A percentile compares a stretch with the other conserved stretches of the same genome.
Evolutionary conservation across 148 eudicot genomes (phyloP).

Genomic region (Fagopyrum tataricum): DNA sequence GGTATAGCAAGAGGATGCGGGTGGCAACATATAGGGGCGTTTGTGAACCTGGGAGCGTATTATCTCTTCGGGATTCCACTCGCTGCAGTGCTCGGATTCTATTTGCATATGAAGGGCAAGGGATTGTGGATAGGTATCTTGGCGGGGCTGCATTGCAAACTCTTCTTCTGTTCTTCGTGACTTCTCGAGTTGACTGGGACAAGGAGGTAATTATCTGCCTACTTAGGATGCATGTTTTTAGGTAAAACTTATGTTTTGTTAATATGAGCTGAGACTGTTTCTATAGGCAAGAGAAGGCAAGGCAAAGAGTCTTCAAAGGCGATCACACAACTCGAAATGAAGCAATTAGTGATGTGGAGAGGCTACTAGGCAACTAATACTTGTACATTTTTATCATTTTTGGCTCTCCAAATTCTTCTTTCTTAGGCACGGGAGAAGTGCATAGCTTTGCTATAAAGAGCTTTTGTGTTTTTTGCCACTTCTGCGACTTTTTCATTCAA

Average conservation of each 20-base stretch:
- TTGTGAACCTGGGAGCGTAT: constrained; percentile 67
- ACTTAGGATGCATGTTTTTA: neutral
- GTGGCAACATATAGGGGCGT: constrained; percentile 84
- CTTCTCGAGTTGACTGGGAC: constrained; percentile 57
- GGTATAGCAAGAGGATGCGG: constrained; percentile 93
- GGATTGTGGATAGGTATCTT: constrained; percentile 84
- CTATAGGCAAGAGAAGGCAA: constrained; percentile 55
- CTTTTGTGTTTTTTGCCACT: too few species aligned
- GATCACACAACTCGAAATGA: constrained; percentile 13
- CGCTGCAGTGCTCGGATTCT: constrained; percentile 52
- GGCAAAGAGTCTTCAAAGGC: constrained; percentile 41
- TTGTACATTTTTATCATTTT: neutral
- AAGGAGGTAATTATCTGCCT: constrained; percentile 33
- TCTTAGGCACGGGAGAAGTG: neutral
- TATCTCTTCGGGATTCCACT: constrained; percentile 75
- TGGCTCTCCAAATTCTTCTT: neutral
- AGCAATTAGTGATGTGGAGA: neutral
- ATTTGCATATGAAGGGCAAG: constrained; percentile 51
- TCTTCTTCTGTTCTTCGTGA: constrained; percentile 37
- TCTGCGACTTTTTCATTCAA: neutral
- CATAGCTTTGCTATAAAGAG: too few species aligned
- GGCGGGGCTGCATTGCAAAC: constrained; percentile 50
- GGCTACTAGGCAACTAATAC: neutral
- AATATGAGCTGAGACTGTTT: neutral
- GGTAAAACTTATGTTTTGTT: neutral